Percentiles rank a stretch among this genome's conserved stretches.
Evolutionary conservation across 805 yeast genomes (phyloP).

Genomic region (Suhomyces kilbournensis): DNA sequence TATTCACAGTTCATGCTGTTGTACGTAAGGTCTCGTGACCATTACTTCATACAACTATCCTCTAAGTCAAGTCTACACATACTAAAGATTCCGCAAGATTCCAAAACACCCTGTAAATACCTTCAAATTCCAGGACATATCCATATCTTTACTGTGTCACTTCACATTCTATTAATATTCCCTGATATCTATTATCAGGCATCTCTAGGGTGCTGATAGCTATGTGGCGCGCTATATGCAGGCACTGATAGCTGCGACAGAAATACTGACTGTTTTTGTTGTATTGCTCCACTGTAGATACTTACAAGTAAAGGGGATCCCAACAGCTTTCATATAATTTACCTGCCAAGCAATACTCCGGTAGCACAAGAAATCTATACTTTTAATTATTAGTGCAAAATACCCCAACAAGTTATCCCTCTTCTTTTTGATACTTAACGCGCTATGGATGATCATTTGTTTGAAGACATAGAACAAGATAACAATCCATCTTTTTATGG

Average conservation of each 20-base stretch:
- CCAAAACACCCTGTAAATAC: too few relatives aligned
- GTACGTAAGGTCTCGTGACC: background rate
- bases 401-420: too few relatives aligned
- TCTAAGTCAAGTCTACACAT: background rate
- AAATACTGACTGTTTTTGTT: background rate
- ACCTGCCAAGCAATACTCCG: background rate
- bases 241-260: background rate
- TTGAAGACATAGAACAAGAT: conserved; percentile 44
- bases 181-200: too few relatives aligned
- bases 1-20: background rate
- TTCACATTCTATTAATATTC: background rate
- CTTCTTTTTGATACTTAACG: too few relatives aligned
- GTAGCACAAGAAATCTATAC: background rate
- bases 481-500: conserved; percentile 45
- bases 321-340: background rate
- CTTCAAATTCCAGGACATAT: background rate
- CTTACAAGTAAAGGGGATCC: background rate
- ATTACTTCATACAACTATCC: background rate
- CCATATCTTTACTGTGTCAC: background rate
- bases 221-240: background rate
- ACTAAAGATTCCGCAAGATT: too few relatives aligned
- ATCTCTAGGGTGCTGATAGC: background rate
- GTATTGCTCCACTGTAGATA: background rate
- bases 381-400: background rate
- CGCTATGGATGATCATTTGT: conserved; percentile 15